Base-by-base conservation (phyloP, 169 alveolate genomes). In the Plasmodium vivax region DNA sequence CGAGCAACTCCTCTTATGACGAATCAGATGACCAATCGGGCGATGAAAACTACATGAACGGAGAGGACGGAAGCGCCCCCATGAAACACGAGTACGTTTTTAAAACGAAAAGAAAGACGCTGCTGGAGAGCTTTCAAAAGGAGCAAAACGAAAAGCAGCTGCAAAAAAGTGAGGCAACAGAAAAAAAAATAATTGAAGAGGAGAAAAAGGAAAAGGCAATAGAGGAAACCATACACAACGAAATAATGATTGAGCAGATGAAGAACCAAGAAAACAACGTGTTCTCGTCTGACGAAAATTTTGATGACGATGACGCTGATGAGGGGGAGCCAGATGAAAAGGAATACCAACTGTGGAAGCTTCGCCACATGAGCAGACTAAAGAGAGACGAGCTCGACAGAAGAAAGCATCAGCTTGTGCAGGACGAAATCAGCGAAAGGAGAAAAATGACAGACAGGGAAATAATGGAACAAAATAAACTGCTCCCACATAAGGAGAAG, bases 301-400 rank as follows among this genome's bases (percentile, higher is more conserved):
- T 91, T 47, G 95, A 91, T 27, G 88, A 90, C 34, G 94, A 83
- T 36, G 95, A 73, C 23, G 30, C 72, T 73, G 92, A 91, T 79
- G n/a, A 45, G 68, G 95, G 47, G 43, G 95, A 83, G 2, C 43
- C 83, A 91, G 81, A 91, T 91, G 93, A 82, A 73, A 16, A 91
- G 81, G 95, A 91, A 81, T 91, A 91, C 73, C 98, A 96, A 54
- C 94, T 93, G 38, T 97, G 98, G 98, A 96, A 97, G 82, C 81
- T 93, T 51, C 93, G 98, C 10, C 98, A 97, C 83, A 82, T 97
- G 32, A 94, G 93, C 32, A 95, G 98, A 32, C 83, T 97, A 83
- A 93, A 95, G 73, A 73, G 98, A 34, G 98, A 96, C 92, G 93
- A 93, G 43, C 94, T 92, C 32, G 97, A 96, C 58, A 43, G 96